Conservation (phyloP, 495 filamentous ascomycete genomes). For the Talaromyces trachyspermus region DNA sequence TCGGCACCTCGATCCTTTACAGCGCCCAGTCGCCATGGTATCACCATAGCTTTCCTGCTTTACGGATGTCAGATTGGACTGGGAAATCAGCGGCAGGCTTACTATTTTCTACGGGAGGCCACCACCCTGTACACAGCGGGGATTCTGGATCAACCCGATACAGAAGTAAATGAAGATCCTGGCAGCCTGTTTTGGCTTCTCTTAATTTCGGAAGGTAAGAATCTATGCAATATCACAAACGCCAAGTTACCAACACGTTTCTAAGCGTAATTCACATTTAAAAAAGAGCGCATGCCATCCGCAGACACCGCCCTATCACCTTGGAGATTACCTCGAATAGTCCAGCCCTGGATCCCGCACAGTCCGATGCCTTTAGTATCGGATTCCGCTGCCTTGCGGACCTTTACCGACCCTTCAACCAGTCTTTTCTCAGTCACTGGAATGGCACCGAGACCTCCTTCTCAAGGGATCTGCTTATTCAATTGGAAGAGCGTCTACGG, state of each 20-base stretch:
- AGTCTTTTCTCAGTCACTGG: conserved; percentile 62
- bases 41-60: conserved; percentile 65
- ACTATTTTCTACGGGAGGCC: conserved; percentile 66
- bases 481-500: conserved; percentile 58
- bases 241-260: background rate
- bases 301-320: conserved; percentile 64
- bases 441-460: conserved; percentile 58
- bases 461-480: conserved; percentile 49
- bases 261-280: conserved; percentile 6
- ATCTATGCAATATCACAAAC: background rate
- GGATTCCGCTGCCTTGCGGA: conserved; percentile 58
- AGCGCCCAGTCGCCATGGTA: conserved; percentile 49
- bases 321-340: conserved; percentile 58
- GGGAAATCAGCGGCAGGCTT: conserved; percentile 65
- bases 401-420: conserved; percentile 66
- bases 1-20: conserved; percentile 63
- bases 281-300: conserved; percentile 65
- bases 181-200: conserved; percentile 65
- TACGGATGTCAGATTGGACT: conserved; percentile 64
- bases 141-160: conserved; percentile 25
- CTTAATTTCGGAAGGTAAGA: conserved; percentile 61
- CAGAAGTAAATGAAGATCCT: conserved; percentile 21
- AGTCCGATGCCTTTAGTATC: conserved; percentile 19
- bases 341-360: conserved; percentile 47
- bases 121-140: conserved; percentile 49